Evolutionary conservation across 225 moss, liverwort and hornwort genomes (phyloP).

Genomic region (Anthoceros angustus): DNA sequence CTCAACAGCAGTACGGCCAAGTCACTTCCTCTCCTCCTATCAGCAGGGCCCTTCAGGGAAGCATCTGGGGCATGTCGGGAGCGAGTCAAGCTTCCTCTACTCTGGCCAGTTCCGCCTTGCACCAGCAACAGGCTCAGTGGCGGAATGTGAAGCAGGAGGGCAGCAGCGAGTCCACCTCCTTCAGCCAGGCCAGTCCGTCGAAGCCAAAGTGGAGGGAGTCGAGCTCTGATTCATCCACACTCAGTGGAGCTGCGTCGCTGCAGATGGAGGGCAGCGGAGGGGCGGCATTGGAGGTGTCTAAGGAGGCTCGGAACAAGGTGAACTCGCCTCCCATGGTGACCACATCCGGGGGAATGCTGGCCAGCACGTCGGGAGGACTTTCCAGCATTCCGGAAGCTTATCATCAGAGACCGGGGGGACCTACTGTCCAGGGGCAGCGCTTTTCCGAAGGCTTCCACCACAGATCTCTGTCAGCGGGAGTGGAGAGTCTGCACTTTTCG

Average conservation of each 20-base stretch:
- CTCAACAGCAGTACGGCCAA: not conserved
- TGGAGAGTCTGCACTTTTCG: not conserved
- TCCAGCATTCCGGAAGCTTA: not conserved
- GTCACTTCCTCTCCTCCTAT: not conserved
- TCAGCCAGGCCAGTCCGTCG: not conserved
- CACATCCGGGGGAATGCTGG: not conserved
- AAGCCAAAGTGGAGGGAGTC: constrained; percentile 3
- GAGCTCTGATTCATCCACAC: not conserved
- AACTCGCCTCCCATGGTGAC: constrained; percentile 2
- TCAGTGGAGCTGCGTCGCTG: constrained; percentile 1
- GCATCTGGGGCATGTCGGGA: not conserved
- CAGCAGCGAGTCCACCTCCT: not conserved
- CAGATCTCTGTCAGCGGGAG: not conserved
- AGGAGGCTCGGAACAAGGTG: constrained; percentile 1
- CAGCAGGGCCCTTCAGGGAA: not conserved
- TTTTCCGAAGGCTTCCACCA: not conserved
- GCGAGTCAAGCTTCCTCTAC: not conserved
- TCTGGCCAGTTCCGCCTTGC: not conserved
- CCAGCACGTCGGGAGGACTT: not conserved
- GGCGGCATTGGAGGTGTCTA: not conserved
- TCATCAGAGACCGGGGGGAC: not conserved
- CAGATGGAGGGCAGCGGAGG: not conserved
- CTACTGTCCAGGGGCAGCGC: not conserved
- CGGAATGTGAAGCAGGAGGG: constrained; percentile 2
- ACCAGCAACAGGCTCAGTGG: not conserved